These are phyloP conservation scores for Drosera capensis DNA, from an alignment of 148 eudicot genomes.

Conservation along the genomic window DNA sequence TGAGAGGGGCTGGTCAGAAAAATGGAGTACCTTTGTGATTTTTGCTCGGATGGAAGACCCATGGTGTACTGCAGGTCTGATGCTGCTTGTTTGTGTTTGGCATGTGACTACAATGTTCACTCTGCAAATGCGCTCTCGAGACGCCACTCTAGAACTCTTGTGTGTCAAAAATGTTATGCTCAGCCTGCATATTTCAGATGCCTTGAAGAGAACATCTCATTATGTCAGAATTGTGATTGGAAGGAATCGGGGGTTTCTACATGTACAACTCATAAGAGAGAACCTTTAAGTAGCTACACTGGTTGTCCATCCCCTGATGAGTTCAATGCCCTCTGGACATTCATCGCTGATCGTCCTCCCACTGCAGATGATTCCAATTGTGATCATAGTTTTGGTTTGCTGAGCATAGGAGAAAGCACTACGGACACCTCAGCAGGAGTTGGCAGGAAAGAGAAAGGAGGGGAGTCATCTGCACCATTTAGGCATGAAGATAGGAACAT, in stretches of 20 bases:
- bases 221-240: slow-evolving; percentile 73
- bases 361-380: slow-evolving; percentile 31
- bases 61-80: slow-evolving; percentile 93
- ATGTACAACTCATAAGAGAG: slow-evolving; percentile 42
- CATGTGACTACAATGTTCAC: slow-evolving; percentile 92
- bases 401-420: slow-evolving; percentile 11
- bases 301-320: slow-evolving; percentile 88
- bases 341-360: slow-evolving; percentile 40
- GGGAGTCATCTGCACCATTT: too few relatives aligned
- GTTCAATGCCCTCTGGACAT: slow-evolving; percentile 72
- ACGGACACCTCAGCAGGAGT: slow-evolving; percentile 8
- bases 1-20: not conserved
- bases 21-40: slow-evolving; percentile 83
- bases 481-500: slow-evolving; percentile 17
- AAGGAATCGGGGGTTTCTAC: slow-evolving; percentile 31
- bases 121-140: slow-evolving; percentile 86
- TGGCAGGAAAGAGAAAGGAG: too few relatives aligned
- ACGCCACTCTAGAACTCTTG: slow-evolving; percentile 82
- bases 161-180: slow-evolving; percentile 67
- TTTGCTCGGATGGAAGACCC: slow-evolving; percentile 64
- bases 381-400: slow-evolving; percentile 5
- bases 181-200: slow-evolving; percentile 73
- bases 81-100: slow-evolving; percentile 74
- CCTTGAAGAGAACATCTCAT: slow-evolving; percentile 56
- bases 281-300: slow-evolving; percentile 49